phyloP scores from a whole-genome alignment of 2,329 filamentous ascomycete species.

The Aureobasidium uvarum region DNA sequence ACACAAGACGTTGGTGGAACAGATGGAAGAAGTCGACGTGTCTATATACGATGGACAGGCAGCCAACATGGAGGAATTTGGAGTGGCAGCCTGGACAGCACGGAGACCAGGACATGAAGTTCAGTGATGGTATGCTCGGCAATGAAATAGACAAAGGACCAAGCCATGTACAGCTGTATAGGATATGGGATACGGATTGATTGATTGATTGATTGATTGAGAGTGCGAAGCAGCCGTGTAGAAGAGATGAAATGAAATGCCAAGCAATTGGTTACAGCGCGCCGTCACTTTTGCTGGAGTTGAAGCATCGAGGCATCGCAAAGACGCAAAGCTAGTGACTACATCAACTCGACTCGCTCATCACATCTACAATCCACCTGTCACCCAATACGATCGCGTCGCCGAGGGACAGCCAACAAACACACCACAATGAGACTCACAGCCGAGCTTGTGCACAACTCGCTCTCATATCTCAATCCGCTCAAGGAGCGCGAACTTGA shows the following conservation, averaged over 20 bases:
- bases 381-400: not conserved
- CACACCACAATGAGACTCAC: slow-evolving; percentile 78
- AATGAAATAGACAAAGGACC: not conserved
- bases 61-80: not conserved
- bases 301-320: not conserved
- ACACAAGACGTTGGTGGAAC: slow-evolving; percentile 1
- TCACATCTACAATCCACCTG: not conserved
- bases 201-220: too few relatives aligned
- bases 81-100: not conserved
- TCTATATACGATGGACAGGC: not conserved
- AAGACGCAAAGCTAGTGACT: not conserved
- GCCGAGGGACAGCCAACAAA: not conserved
- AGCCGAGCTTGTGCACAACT: slow-evolving; percentile 87
- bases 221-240: not conserved
- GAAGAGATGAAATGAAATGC: not conserved
- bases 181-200: not conserved
- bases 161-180: not conserved
- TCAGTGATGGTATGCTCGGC: not conserved
- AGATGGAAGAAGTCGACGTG: not conserved
- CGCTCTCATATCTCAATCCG: slow-evolving; percentile 97
- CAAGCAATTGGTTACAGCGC: not conserved
- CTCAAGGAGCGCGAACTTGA: slow-evolving; percentile 98
- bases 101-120: not conserved
- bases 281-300: not conserved
- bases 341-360: not conserved